Base-by-base conservation (phyloP, 306 rosid species). In the Begonia masoniana region DNA sequence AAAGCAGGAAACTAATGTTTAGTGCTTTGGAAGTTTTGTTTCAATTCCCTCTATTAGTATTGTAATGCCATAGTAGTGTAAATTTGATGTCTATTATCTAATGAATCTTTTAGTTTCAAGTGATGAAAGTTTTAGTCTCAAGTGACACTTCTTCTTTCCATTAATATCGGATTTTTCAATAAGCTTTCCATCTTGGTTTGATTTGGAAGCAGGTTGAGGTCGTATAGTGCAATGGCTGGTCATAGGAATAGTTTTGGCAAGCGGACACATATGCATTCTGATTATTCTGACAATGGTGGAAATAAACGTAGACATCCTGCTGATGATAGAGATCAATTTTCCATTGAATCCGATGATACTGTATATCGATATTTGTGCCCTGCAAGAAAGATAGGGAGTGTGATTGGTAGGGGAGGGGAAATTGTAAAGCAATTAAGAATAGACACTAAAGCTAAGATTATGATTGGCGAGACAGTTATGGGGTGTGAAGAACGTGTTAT, bases 391-490 rank as follows among this genome's bases (percentile, higher is more conserved):
- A 92, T 86, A 57, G 99, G 99, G 10, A 81, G 93, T 79, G 85
- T 92, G 17, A 92, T 92, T 69, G 99, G 99, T 35, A 75, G 96
- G 69, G 96, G 99, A 70, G 99, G 99, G 42, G 99, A 92, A 79
- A 92, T 92, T 63, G 94, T 92, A 53, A 86, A 87, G 92, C 99
- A 92, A 65, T 59, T 92, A 24, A 79, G 99, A 72, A 31, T 62
- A 16, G 96, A 86, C 69, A 92, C 99, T 6, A 86, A 81, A 58
- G 66, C 95, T 7, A 92, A 86, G 81, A 83, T 92, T 56, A 70
- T 95, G 68, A 92, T 92, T 66, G 94, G 96, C 39, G 96, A 92
- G 62, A 79, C 86, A n/a, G 87, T 83, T 31, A 80, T 82, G 0
- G 94, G 96, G 15, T 70, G 82, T 21, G 96, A 86, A 0, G 99